phyloP scores from a whole-genome alignment of 2,329 filamentous ascomycete genomes.

The Monosporascus sp. region DNA sequence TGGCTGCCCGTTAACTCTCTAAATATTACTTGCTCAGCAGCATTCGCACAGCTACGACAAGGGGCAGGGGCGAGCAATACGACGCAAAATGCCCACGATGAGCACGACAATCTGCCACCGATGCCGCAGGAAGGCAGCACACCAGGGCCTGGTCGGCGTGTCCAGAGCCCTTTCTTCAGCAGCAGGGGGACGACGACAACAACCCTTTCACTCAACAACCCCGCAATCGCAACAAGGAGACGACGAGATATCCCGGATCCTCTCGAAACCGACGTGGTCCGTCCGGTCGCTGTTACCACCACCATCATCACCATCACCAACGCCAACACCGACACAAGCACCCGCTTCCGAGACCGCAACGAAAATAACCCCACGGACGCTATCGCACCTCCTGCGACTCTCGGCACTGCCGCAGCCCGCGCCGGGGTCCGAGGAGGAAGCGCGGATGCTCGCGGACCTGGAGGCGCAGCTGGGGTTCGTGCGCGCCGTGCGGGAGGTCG shows the following conservation, averaged over 20 bases:
- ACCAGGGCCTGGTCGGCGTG: no score
- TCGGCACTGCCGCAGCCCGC: conserved; percentile 77
- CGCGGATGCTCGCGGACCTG: conserved; percentile 66
- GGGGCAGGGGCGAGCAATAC: no score
- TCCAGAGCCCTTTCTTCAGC: no score
- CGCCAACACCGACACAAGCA: not conserved
- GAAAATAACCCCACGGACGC: conserved; percentile 59
- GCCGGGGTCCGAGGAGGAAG: conserved; percentile 54
- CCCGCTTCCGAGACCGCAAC: conserved; percentile 15
- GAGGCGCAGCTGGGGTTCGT: conserved; percentile 86
- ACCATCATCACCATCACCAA: conserved; percentile 7
- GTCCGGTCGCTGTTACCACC: conserved; percentile 66
- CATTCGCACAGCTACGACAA: no score
- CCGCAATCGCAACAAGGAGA: not conserved
- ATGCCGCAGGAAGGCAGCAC: conserved; percentile 11
- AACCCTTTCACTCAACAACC: not conserved
- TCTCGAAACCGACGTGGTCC: conserved; percentile 77
- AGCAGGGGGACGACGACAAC: not conserved
- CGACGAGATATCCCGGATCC: conserved; percentile 37
- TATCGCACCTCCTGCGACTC: conserved; percentile 81
- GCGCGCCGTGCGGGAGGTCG: conserved; percentile 73
- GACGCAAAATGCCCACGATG: conserved; percentile 10
- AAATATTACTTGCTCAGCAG: no score
- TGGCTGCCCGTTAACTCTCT: no score
- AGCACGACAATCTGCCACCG: conserved; percentile 17